Percentiles rank a stretch among this genome's conserved stretches.
These are phyloP conservation scores for Candolleomyces eurysporus DNA, from an alignment of 768 basidiomycete genomes.

Conservation along the genomic window DNA sequence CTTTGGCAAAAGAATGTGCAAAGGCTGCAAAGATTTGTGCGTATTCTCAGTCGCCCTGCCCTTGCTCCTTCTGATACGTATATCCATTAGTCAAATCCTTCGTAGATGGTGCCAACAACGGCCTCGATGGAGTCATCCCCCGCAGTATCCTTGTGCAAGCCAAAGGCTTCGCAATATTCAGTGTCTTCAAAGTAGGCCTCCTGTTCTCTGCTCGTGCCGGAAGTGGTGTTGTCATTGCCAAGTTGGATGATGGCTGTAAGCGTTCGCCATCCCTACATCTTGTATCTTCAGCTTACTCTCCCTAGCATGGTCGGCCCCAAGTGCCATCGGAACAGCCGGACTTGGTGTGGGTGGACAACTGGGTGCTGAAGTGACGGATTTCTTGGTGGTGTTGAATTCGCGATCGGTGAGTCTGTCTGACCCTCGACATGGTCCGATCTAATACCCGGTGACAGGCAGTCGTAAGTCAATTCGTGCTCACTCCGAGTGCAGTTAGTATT, in stretches of 20 bases:
- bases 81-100: slow-evolving; percentile 70
- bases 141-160: slow-evolving; percentile 49
- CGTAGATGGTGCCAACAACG: slow-evolving; percentile 76
- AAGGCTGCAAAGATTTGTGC: slow-evolving; percentile 88
- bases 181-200: slow-evolving; percentile 76
- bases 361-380: slow-evolving; percentile 89
- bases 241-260: slow-evolving; percentile 77
- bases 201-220: slow-evolving; percentile 80
- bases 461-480: slow-evolving; percentile 38
- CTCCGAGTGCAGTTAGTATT: not conserved
- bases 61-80: slow-evolving; percentile 3
- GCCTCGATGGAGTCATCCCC: slow-evolving; percentile 73
- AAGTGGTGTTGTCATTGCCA: slow-evolving; percentile 86
- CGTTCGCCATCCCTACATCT: slow-evolving; percentile 11
- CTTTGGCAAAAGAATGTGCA: slow-evolving; percentile 76
- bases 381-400: slow-evolving; percentile 86
- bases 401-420: slow-evolving; percentile 50
- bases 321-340: slow-evolving; percentile 92
- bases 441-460: slow-evolving; percentile 46
- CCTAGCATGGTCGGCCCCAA: slow-evolving; percentile 89
- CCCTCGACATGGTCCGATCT: not conserved
- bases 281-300: slow-evolving; percentile 6
- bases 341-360: slow-evolving; percentile 83
- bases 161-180: slow-evolving; percentile 87
- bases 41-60: slow-evolving; percentile 25